Evolutionary conservation across 352 stramenopile species (phyloP).

Genomic region (Phytopythium delawarense): DNA sequence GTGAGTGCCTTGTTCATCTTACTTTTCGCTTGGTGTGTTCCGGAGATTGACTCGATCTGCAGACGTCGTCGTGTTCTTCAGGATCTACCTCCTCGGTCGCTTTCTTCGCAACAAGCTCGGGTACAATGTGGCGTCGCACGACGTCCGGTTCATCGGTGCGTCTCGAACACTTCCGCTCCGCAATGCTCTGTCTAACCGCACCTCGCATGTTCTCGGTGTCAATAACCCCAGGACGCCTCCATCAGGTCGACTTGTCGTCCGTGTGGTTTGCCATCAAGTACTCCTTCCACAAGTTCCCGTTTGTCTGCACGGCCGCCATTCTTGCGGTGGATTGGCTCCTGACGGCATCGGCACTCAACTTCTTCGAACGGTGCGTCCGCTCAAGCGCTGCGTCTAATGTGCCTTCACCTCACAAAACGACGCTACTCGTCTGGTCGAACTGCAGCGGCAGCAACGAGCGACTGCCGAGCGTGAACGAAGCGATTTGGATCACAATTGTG

Average conservation of each 20-base stretch:
- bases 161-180: too few species aligned
- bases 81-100: conserved; percentile 52
- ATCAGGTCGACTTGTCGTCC: conserved; percentile 49
- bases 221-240: conserved; percentile 30
- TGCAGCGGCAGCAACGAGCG: conserved; percentile 37
- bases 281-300: conserved; percentile 44
- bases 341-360: conserved; percentile 51
- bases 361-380: conserved; percentile 39
- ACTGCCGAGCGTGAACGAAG: conserved; percentile 37
- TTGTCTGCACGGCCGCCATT: conserved; percentile 30
- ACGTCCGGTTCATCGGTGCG: conserved; percentile 33
- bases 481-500: conserved; percentile 64
- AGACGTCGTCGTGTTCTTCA: conserved; percentile 47
- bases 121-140: conserved; percentile 28
- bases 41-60: background rate
- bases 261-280: conserved; percentile 65
- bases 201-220: background rate
- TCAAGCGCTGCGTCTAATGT: background rate
- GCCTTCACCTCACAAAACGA: background rate
- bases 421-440: background rate
- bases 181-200: background rate
- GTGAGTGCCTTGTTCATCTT: conserved; percentile 11
- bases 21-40: background rate
- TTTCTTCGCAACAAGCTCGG: conserved; percentile 46
- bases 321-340: conserved; percentile 49